These are phyloP conservation scores for Mycena albidolilacea DNA, from an alignment of 768 basidiomycete genomes.

Conservation along the genomic window DNA sequence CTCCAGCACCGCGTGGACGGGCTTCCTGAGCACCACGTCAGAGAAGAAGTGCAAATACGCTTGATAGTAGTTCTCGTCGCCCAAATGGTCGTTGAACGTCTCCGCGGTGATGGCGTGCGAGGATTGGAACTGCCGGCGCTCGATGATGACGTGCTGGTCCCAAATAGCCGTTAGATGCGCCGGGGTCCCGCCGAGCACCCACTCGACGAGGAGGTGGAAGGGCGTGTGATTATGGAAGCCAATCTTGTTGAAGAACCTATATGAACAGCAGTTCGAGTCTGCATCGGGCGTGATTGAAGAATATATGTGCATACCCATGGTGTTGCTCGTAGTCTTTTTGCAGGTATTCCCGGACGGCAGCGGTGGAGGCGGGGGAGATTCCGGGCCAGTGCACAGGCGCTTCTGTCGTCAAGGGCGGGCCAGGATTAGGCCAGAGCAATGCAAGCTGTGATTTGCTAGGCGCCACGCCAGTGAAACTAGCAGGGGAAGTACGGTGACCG, in stretches of 20 bases:
- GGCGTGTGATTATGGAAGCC: constrained; percentile 36
- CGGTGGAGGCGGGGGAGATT: constrained; percentile 23
- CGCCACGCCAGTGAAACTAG: constrained; percentile 5
- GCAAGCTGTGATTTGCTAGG: constrained; percentile 25
- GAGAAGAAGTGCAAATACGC: constrained; percentile 30
- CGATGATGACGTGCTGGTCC: constrained; percentile 28
- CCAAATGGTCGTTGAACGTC: constrained; percentile 29
- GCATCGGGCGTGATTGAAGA: not conserved
- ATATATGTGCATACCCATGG: constrained; percentile 24
- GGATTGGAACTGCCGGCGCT: constrained; percentile 15
- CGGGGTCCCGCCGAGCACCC: constrained; percentile 28
- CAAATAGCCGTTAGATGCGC: constrained; percentile 31
- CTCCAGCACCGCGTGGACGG: constrained; percentile 22
- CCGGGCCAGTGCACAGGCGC: constrained; percentile 31
- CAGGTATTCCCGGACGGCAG: constrained; percentile 20
- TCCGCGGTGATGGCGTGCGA: constrained; percentile 17
- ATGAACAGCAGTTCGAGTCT: constrained; percentile 6
- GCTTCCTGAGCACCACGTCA: constrained; percentile 19
- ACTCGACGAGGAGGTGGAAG: constrained; percentile 36
- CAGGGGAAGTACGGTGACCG: not conserved
- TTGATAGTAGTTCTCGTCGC: constrained; percentile 31
- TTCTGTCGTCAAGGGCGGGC: constrained; percentile 23
- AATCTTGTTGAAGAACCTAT: constrained; percentile 25
- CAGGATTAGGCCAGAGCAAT: constrained; percentile 32
- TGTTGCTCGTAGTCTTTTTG: constrained; percentile 30